Evolutionary conservation across 352 stramenopile genomes (phyloP), one percentile per base, ranked within the genome.

Genomic region (Phytophthora pseudosyringae): DNA sequence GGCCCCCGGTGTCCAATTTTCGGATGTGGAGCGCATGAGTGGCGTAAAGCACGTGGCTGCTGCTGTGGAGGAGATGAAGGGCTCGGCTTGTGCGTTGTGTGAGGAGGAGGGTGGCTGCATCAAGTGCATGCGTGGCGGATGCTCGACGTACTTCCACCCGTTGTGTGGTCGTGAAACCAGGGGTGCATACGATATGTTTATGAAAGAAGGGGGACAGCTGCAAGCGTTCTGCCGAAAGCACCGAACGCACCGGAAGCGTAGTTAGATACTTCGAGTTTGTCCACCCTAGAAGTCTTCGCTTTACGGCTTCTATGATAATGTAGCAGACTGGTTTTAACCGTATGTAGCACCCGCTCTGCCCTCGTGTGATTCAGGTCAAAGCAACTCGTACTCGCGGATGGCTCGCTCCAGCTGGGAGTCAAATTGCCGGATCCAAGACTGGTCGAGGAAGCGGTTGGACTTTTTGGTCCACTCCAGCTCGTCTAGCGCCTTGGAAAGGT

Each of bases 181-280:
- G 60, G 86, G 85, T 16, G 59, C 76, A 39, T 95, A 88, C 71
- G 88, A 96, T 75, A 96, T 96, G 88, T 96, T 87, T 81, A 96
- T 96, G 88, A 96, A 91, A 78, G 86, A 95, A 58, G 70, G 76
- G 44, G 88, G 88, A 33, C 84, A 93, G 52, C 71, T 96, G 56
- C 84, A 87, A 28, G 83, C 88, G 39, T 96, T 87, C 65, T 96
- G 88, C 52, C 75, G 85, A 38, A 88, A 86, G 52, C 88, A 96
- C 53, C 88, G 79, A 65, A 79, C 85, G 54, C 76, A 78, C 47
- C 66, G 70, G 10, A 78, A 75, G 59, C 66, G 67, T 65, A 73
- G 61, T 69, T 78, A 78, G 62, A 67, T 65, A 65, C 43, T 69
- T 75, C 61, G 29, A 64, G 56, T 52, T 31, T 57, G 56, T 65